Evolutionary conservation across 352 stramenopile species (phyloP), one percentile per base, ranked within the genome.

Genomic region (Globisporangium orthogonon): DNA sequence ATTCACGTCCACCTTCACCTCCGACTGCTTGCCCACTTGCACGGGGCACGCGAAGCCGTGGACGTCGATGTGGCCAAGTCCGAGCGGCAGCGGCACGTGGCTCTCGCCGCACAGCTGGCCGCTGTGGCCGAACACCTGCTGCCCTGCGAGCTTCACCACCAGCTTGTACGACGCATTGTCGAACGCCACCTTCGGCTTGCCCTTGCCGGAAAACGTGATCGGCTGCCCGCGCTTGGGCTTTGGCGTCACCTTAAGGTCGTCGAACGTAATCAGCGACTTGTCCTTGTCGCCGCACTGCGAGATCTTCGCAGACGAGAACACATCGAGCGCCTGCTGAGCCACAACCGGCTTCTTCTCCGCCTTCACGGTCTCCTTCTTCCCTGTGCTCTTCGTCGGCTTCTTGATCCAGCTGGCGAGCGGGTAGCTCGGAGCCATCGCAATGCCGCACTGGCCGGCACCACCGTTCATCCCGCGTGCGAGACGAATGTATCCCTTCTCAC

Each of bases 401-500:
- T 70, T 51, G 62, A 83, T 73, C 46, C 78, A 45, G n/a, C 52
- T 43, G 2, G 74, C 71, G 31, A 72, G 74, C 15, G 86, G 86
- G 57, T 93, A 95, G 59, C 76, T 91, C n/a, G 86, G 70, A 18
- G 66, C 66, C 62, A 84, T 71, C 23, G 84, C 76, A 35, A 96
- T 83, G 46, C 87, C 87, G 46, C 87, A 96, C 63, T 78, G 66
- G 23, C 76, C 81, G 1, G 70, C 53, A 1, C 65, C 53, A 9
- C 66, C 56, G 44, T 74, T 70, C 2, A 65, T 61, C 33, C 84
- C 88, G 64, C 96, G 93, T 11, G 89, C 71, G 5, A 99, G 63
- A 17, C 78, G 79, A 46, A 99, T 96, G 83, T 97, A 98, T 35
- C 96, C 96, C 14, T 91, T 67, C 53, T 96, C 82, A 56, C 96